Percentiles rank a stretch among this genome's conserved stretches.
phyloP scores from a whole-genome alignment of 208 protist genomes.

The Trypanosomatidae sp. region DNA sequence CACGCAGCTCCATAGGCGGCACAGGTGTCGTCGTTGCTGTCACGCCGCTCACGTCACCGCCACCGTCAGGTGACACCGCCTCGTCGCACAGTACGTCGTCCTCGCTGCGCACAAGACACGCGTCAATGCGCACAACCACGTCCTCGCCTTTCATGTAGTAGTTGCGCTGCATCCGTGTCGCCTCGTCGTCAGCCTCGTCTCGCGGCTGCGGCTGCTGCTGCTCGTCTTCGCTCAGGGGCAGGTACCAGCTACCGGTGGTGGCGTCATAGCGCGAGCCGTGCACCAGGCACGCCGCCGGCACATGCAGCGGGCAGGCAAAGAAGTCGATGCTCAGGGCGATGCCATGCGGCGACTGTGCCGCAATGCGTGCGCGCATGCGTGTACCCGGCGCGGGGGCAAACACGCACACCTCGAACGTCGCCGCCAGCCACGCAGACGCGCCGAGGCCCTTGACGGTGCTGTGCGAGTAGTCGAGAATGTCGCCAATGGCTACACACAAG shows the following conservation, averaged over 20 bases:
- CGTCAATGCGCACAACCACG: slow-evolving; percentile 45
- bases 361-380: slow-evolving; percentile 41
- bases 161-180: slow-evolving; percentile 14
- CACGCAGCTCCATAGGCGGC: slow-evolving; percentile 68
- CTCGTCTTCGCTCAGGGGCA: slow-evolving; percentile 53
- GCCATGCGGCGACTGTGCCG: slow-evolving; percentile 17
- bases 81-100: background rate
- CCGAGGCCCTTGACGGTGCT: slow-evolving; percentile 28
- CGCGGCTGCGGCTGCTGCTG: background rate
- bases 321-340: slow-evolving; percentile 48
- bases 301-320: slow-evolving; percentile 44
- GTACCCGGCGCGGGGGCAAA: slow-evolving; percentile 37
- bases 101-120: slow-evolving; percentile 19
- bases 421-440: slow-evolving; percentile 61
- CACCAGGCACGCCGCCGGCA: slow-evolving; percentile 40
- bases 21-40: slow-evolving; percentile 4
- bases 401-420: slow-evolving; percentile 45
- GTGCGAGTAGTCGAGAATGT: slow-evolving; percentile 32
- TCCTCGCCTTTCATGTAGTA: slow-evolving; percentile 46
- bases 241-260: slow-evolving; percentile 21
- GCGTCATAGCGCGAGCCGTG: slow-evolving; percentile 28
- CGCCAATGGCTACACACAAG: slow-evolving; percentile 53
- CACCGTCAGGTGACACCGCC: too few relatives aligned
- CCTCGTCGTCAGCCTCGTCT: background rate
- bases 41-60: background rate